phyloP scores from a whole-genome alignment of 495 filamentous ascomycete species.

The Xylaria cubensis region DNA sequence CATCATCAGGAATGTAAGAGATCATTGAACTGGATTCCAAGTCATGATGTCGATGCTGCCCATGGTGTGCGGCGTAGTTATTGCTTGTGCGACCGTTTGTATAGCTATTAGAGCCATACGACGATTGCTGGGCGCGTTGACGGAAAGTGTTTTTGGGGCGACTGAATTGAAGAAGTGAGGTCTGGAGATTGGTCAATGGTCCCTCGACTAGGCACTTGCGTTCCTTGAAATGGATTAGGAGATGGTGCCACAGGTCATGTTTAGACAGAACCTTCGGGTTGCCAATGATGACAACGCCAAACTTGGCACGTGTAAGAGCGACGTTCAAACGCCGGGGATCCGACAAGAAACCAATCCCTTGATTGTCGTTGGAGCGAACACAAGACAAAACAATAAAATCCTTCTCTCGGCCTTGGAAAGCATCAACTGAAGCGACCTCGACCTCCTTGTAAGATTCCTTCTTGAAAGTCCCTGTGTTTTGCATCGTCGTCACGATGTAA shows the following conservation, averaged over 20 bases:
- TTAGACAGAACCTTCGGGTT: conserved; percentile 98
- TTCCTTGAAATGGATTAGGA: conserved; percentile 97
- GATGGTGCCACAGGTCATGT: conserved; percentile 97
- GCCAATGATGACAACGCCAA: conserved; percentile 92
- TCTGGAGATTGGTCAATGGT: conserved; percentile 93
- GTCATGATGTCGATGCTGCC: conserved; percentile 62
- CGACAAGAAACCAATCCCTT: conserved; percentile 98
- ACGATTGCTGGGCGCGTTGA: conserved; percentile 61
- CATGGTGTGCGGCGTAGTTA: conserved; percentile 55
- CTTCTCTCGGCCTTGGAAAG: conserved; percentile 98
- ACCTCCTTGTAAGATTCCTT: conserved; percentile 99
- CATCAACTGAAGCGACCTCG: conserved; percentile 97
- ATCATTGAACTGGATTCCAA: conserved; percentile 89
- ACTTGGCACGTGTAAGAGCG: conserved; percentile 97
- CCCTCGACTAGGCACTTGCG: conserved; percentile 95
- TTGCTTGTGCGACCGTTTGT: conserved; percentile 53
- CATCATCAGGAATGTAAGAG: conserved; percentile 95
- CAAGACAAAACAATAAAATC: conserved; percentile 99
- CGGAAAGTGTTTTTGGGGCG: conserved; percentile 91
- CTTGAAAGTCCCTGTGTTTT: conserved; percentile 93
- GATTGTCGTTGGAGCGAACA: conserved; percentile 98
- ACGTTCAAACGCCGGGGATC: conserved; percentile 98
- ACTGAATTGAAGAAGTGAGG: conserved; percentile 93
- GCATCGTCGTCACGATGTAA: conserved; percentile 99
- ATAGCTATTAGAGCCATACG: conserved; percentile 79